Evolutionary conservation across 1,139 yeast genomes (phyloP), one percentile per base, ranked within the genome.

Genomic region (Yamadazyma blattariae): DNA sequence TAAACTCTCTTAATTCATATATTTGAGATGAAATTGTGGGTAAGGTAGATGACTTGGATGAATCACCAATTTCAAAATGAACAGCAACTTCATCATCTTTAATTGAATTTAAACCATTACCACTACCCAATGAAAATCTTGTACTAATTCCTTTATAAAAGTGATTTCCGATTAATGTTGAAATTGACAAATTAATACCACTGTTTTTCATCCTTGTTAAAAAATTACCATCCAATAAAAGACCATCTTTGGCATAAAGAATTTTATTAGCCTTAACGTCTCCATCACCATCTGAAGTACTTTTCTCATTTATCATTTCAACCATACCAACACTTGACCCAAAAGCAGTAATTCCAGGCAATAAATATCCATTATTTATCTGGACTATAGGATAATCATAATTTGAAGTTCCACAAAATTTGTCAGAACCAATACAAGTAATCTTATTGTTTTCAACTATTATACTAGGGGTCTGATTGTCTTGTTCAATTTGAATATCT

Each of bases 21-120:
- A 35, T 27, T 29, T 35, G 38, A 9, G 38, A 23, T n/a, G 38
- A 35, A 3, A 35, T 25, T 3, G 38, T 32, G 4, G 38, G 38
- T 18, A 23, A 30, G n/a, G 28, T 26, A 8, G 32, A 7, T 4
- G 34, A 29, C 25, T 35, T 34, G 10, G 41, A 36, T 23, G 11
- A 25, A 27, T 19, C 26, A 7, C 36, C 42, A 33, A 34, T 25
- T 13, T 21, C 30, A 27, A 34, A 32, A 24, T 29, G 44, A 26
- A 29, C 25, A 17, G 36, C 38, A 17, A 36, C 37, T 17, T 27
- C 22, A 27, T 37, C 33, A 20, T 32, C 34, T 16, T 26, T 18
- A 17, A 35, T 22, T 10, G 28, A 20, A 13, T 21, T 22, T 25
- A n/a, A 15, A 16, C 24, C 14, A 19, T 13, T 21, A 2, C 19